Conservation (phyloP, 2,329 filamentous ascomycete genomes). For the Chaetomium olivaceum region DNA sequence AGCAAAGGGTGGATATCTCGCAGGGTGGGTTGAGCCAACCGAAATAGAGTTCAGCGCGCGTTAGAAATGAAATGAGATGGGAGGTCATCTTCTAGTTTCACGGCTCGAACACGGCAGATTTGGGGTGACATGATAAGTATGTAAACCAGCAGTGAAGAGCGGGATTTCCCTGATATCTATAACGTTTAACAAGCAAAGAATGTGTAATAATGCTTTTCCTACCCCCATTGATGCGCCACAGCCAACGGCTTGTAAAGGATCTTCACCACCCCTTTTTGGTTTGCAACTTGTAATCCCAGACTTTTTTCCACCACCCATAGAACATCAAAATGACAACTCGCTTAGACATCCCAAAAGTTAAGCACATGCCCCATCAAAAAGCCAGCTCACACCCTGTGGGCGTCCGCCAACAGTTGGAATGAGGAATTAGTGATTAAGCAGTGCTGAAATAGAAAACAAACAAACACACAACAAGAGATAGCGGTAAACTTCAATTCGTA, state of each 20-base stretch:
- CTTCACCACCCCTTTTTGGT: neutral
- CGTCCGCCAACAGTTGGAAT: neutral
- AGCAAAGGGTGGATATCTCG: neutral
- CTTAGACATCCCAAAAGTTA: neutral
- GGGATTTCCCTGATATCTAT: slow-evolving; percentile 1
- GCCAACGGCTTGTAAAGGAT: slow-evolving; percentile 1
- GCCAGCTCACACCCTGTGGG: neutral
- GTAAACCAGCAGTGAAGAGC: neutral
- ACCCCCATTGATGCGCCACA: neutral
- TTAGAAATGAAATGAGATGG: neutral
- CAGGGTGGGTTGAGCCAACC: neutral
- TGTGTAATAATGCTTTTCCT: slow-evolving; percentile 1
- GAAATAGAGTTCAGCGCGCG: neutral
- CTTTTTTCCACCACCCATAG: neutral
- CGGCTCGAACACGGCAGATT: neutral
- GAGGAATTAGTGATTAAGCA: slow-evolving; percentile 8
- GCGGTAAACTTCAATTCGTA: neutral
- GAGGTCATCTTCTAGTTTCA: neutral
- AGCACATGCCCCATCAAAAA: neutral
- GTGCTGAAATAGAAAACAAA: neutral
- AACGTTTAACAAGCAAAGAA: slow-evolving; percentile 1
- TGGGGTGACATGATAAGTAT: neutral
- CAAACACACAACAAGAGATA: neutral
- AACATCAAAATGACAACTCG: neutral
- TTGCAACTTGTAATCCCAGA: neutral